Evolutionary conservation across 306 rosid species (phyloP), one percentile per base, ranked within the genome.

Genomic region (Vigna reflexopilosa): DNA sequence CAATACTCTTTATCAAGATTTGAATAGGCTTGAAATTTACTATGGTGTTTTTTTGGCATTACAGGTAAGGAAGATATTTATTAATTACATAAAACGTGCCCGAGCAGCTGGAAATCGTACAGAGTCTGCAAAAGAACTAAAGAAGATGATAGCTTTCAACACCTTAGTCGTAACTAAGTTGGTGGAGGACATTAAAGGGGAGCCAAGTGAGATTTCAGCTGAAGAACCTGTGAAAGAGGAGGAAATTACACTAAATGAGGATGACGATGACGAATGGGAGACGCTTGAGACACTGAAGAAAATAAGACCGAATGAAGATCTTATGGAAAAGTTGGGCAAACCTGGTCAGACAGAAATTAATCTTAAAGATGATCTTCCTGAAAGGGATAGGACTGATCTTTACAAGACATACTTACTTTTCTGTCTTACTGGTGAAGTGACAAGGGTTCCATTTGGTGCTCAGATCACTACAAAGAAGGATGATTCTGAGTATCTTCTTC

Each of bases 291-390:
- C 94, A 9, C 92, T 95, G n/a, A 64, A 64, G 85, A 95, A 95
- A 83, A 86, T 87, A 57, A 88, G 74, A 76, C 98, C 98, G 0
- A 77, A 80, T 75, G 72, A 93, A 85, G 91, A 91, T 70, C 91
- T 92, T 68, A 16, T 67, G 28, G 93, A 84, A 2, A 93, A 82
- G 86, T 56, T 90, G 97, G 96, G 89, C 73, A 95, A 88, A 85
- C 82, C 98, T 71, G 90, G 99, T 69, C 98, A 93, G 93, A 91
- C 91, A 28, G 98, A 91, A 88, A 95, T 95, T 81, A 93, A 90
- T 64, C 92, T 95, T 55, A 93, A 87, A 83, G 99, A 93, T 78
- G 99, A 93, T 79, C 93, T 95, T 84, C 89, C 91, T 28, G 94
- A 88, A 54, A 88, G 94, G 73, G 99, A 95, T 9, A 87, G 96